These are phyloP conservation scores for Saturnispora serradocipensis DNA, from an alignment of 805 yeast genomes.

Conservation along the genomic window DNA sequence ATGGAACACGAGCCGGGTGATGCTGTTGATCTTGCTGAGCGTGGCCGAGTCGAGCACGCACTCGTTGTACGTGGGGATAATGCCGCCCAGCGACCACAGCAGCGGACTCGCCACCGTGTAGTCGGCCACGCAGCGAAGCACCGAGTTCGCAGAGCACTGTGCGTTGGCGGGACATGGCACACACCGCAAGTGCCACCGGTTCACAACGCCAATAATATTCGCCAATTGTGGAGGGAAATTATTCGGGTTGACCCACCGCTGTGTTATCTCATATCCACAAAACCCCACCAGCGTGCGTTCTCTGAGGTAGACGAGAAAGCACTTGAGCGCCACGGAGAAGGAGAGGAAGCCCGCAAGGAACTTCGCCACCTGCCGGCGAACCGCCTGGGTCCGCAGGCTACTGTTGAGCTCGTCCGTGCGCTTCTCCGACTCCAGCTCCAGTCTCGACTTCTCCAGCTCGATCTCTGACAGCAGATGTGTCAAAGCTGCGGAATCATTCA, in stretches of 20 bases:
- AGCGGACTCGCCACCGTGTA: conserved; percentile 45
- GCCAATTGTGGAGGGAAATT: neutral
- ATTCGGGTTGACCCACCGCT: neutral
- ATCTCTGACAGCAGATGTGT: conserved; percentile 17
- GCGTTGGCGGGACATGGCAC: conserved; percentile 78
- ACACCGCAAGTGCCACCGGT: conserved; percentile 58
- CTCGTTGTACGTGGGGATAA: conserved; percentile 50
- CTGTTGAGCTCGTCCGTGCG: conserved; percentile 11
- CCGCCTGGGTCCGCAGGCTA: neutral
- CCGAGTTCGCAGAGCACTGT: conserved; percentile 55
- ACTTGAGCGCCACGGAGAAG: conserved; percentile 4
- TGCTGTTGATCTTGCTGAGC: conserved; percentile 57
- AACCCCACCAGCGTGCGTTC: conserved; percentile 61
- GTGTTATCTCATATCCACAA: conserved; percentile 55
- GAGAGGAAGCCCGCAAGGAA: conserved; percentile 1
- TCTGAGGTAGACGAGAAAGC: conserved; percentile 32
- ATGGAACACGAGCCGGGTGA: conserved; percentile 57
- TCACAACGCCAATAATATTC: conserved; percentile 21
- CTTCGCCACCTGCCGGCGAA: conserved; percentile 6
- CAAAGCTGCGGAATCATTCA: conserved; percentile 14
- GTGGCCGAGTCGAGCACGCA: conserved; percentile 76
- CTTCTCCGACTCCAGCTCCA: conserved; percentile 20
- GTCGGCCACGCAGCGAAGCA: conserved; percentile 66
- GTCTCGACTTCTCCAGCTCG: conserved; percentile 15
- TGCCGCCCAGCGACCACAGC: conserved; percentile 41